Evolutionary conservation across 805 yeast species (phyloP), one percentile per base, ranked within the genome.

Genomic region (Spathaspora arborariae): DNA sequence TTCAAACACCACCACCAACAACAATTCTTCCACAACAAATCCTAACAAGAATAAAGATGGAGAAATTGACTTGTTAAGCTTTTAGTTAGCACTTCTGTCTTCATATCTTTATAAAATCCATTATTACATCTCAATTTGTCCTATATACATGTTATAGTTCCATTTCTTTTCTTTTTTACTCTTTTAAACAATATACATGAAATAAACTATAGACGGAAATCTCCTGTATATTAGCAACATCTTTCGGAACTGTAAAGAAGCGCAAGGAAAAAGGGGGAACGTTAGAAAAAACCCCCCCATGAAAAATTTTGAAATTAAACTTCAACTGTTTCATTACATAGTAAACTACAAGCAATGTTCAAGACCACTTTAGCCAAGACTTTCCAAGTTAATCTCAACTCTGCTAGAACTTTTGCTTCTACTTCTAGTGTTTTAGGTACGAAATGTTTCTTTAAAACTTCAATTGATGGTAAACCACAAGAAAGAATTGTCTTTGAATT

Each of bases 401-500:
- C 27, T 22, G 63, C 63, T 49, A 80, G 86, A 70, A 56, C 72
- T 39, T 80, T 81, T 56, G 78, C 85, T 38, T 62, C 78, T 40
- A 58, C 79, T 35, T 56, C 76, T 48, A 53, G 71, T 44, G 68
- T 61, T 42, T 64, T 74, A 47, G 80, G 79, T 41, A 74, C 77
- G 56, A 80, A 80, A 62, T 82, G 79, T 27, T 81, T 64, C 63
- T 74, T 81, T 57, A 82, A 80, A 51, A 73, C 84, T 37, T 68
- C 84, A 42, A 73, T 81, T 54, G 73, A 73, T 56, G 85, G 84
- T 50, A 67, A 65, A 50, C 71, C 70, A 54, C 71, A 65, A 59
- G 60, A 62, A 37, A 65, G 69, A 53, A 63, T 69, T 51, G 62
- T 64, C 51, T 66, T 69, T 55, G 70, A 67, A 57, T 81, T 90